Base-by-base conservation (phyloP, 345 rosid genomes). In the Heritiera littoralis region DNA sequence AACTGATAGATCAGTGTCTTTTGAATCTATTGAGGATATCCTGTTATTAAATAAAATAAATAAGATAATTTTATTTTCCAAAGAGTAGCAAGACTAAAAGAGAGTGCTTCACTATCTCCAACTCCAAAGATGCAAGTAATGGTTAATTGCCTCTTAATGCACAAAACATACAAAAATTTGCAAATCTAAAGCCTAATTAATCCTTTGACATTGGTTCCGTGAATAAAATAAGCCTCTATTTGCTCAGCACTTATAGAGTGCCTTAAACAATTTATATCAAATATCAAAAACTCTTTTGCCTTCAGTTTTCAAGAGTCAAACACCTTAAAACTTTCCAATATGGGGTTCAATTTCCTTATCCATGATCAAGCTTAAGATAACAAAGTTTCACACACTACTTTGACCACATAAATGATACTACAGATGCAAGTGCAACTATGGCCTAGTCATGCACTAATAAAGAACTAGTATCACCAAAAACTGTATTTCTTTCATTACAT, bases 1-100 rank as follows among this genome's bases (percentile, higher is more conserved):
- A 82, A 96, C 93, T 5, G 99, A 89, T 8, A 97, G 85, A 58
- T 91, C 98, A 6, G 78, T 83, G 61, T 92, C 97, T 63, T 52
- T 85, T 74, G 93, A 86, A 85, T 90, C 83, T 66, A 78, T 54
- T 9, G 98, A 90, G 28, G 99, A 91, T 75, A 96, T 86, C 90
- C 99, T 96, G 89, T 80, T 78, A 86, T 69, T 54, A 67, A 43
- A 78, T 55, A 28, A 74, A 84, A 72, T 64, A 75, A 45, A 71
- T 72, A 66, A 72, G 32, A 28, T 28, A 14, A 40, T 10, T 75
- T 43, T 17, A 59, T 48, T 56, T 52, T 3, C 13, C 52, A 56
- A 72, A 61, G 75, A 52, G 20, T 66, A 30, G 59, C 61, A 54
- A 55, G 48, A 14, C 28, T 52, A 58, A 75, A 46, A 51, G 10